These are phyloP conservation scores for Galerina marginata DNA, from an alignment of 768 basidiomycete genomes.

Conservation along the genomic window DNA sequence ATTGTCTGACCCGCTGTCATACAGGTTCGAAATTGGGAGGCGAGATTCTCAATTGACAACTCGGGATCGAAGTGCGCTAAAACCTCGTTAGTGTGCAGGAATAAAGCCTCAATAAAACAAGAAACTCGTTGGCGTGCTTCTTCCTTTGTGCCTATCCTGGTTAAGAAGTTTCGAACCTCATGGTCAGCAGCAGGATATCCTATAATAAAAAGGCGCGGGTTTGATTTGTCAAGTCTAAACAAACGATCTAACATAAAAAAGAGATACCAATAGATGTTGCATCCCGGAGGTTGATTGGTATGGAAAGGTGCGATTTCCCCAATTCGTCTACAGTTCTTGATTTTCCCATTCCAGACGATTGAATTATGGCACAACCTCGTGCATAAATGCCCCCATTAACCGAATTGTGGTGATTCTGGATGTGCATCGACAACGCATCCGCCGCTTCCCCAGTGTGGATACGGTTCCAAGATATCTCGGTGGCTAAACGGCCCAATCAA, in stretches of 20 bases:
- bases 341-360: constrained; percentile 25
- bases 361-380: constrained; percentile 14
- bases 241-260: background rate
- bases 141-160: background rate
- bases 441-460: background rate
- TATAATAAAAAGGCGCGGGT: background rate
- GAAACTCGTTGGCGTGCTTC: background rate
- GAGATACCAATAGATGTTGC: constrained; percentile 6
- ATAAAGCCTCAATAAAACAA: background rate
- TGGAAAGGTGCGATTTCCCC: constrained; percentile 13
- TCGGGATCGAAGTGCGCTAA: background rate
- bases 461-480: background rate
- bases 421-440: background rate
- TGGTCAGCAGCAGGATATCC: background rate
- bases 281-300: constrained; percentile 21
- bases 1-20: no score
- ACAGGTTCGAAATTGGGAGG: background rate
- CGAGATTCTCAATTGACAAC: background rate
- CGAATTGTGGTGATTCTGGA: background rate
- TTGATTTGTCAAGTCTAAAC: background rate
- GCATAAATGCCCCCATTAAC: background rate
- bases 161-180: background rate
- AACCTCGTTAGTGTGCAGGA: background rate
- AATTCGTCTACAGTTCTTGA: constrained; percentile 21
- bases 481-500: background rate